phyloP scores from a whole-genome alignment of 768 basidiomycete species.

The Mycena metata region DNA sequence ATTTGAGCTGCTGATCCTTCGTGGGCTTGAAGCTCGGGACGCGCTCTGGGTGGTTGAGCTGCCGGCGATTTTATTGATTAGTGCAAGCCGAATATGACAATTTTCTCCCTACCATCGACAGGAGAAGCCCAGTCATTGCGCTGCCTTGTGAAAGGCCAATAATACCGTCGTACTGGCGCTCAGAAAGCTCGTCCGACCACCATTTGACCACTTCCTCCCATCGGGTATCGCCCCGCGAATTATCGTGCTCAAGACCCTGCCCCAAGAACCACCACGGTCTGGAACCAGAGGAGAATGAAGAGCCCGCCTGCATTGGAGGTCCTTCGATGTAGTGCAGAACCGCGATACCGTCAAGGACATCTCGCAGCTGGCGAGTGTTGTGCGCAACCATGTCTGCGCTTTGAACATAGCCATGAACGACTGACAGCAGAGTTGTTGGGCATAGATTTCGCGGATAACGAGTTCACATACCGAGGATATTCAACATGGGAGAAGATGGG shows the following conservation, averaged over 20 bases:
- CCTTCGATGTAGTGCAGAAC: conserved; percentile 40
- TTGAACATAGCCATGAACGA: conserved; percentile 42
- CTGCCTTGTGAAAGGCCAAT: conserved; percentile 43
- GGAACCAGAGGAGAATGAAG: conserved; percentile 8
- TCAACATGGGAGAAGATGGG: conserved; percentile 16
- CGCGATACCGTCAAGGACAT: conserved; percentile 38
- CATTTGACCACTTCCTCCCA: conserved; percentile 36
- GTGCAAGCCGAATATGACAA: too few species aligned
- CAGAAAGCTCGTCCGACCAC: conserved; percentile 42
- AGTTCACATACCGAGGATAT: conserved; percentile 21
- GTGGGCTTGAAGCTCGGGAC: conserved; percentile 35
- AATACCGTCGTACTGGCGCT: conserved; percentile 40
- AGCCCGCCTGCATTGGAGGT: conserved; percentile 17
- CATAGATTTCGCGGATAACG: not conserved
- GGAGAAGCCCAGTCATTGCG: conserved; percentile 40
- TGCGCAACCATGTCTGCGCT: conserved; percentile 37
- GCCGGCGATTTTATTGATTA: not conserved
- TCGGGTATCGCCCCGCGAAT: conserved; percentile 11
- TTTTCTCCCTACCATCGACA: conserved; percentile 38
- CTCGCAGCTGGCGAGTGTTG: conserved; percentile 34
- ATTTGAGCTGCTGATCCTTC: conserved; percentile 38
- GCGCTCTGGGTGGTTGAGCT: conserved; percentile 41
- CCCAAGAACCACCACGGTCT: conserved; percentile 40
- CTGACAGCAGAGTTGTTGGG: not conserved
- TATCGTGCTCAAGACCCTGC: conserved; percentile 27